A percentile compares a stretch with the other conserved stretches of the same genome.
phyloP scores from a whole-genome alignment of 805 yeast genomes.

The Wickerhamomyces bovis region DNA sequence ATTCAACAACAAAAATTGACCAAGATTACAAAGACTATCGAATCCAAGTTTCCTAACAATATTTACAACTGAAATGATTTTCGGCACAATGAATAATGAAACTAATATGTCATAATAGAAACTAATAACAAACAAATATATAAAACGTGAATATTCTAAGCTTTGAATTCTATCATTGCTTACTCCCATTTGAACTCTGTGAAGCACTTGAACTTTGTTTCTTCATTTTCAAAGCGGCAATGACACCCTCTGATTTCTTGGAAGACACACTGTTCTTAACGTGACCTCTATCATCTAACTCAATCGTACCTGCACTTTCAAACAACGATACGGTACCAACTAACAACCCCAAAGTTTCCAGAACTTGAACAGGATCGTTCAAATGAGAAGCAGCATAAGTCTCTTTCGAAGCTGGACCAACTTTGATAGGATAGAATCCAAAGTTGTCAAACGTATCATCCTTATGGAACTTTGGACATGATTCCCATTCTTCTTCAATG shows the following conservation, averaged over 20 bases:
- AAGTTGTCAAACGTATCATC: slow-evolving; percentile 43
- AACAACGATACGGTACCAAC: slow-evolving; percentile 75
- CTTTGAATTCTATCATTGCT: background rate
- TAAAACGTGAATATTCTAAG: background rate
- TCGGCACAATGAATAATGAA: background rate
- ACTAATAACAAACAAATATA: background rate
- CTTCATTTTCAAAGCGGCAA: slow-evolving; percentile 16
- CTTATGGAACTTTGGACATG: slow-evolving; percentile 30
- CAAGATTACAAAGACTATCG: slow-evolving; percentile 8
- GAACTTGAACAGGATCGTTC: slow-evolving; percentile 75
- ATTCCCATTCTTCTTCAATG: slow-evolving; percentile 52
- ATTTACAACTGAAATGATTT: background rate
- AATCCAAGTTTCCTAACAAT: background rate
- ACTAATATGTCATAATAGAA: background rate
- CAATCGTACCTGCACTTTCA: slow-evolving; percentile 73
- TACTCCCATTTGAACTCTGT: background rate
- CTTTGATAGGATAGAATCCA: slow-evolving; percentile 80
- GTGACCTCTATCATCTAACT: slow-evolving; percentile 75
- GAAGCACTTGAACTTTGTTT: slow-evolving; percentile 9
- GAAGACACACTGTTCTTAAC: slow-evolving; percentile 38
- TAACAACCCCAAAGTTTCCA: slow-evolving; percentile 75
- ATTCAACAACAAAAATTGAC: slow-evolving; percentile 18
- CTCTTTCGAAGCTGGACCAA: slow-evolving; percentile 84
- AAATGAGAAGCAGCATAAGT: slow-evolving; percentile 84
- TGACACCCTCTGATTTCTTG: slow-evolving; percentile 28